These are phyloP conservation scores for Zygoascus biomembranicola DNA, from an alignment of 805 yeast species.

Conservation along the genomic window DNA sequence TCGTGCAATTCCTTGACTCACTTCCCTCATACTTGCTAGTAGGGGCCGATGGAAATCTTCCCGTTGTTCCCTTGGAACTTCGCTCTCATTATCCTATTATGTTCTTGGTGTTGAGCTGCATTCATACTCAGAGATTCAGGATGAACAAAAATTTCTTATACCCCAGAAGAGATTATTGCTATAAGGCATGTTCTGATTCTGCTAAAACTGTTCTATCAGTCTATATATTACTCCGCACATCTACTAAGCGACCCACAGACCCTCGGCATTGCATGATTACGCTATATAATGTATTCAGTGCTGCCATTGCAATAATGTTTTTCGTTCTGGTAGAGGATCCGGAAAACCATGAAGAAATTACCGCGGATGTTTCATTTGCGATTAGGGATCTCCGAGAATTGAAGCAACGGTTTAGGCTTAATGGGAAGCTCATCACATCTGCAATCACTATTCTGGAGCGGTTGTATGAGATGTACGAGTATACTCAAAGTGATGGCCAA, in stretches of 20 bases:
- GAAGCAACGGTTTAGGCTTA: background rate
- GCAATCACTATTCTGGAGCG: background rate
- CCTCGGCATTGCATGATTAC: no score
- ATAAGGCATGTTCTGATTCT: constrained; percentile 1
- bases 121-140: no score
- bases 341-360: background rate
- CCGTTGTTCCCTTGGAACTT: constrained; percentile 1
- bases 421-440: background rate
- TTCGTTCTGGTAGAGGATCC: constrained; percentile 4
- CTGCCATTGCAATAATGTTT: constrained; percentile 4
- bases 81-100: no score
- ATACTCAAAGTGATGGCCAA: background rate
- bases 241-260: no score
- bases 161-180: constrained; percentile 4
- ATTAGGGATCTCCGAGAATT: background rate
- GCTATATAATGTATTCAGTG: constrained; percentile 4
- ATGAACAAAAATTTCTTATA: background rate
- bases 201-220: background rate
- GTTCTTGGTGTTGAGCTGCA: no score
- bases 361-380: background rate
- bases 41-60: constrained; percentile 3
- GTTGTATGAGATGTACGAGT: background rate
- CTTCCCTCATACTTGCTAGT: constrained; percentile 1
- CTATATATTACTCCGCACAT: background rate
- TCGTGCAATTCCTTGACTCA: background rate